Conservation (phyloP, 192 early-diverging fungal genomes). For the Linnemannia elongata region DNA sequence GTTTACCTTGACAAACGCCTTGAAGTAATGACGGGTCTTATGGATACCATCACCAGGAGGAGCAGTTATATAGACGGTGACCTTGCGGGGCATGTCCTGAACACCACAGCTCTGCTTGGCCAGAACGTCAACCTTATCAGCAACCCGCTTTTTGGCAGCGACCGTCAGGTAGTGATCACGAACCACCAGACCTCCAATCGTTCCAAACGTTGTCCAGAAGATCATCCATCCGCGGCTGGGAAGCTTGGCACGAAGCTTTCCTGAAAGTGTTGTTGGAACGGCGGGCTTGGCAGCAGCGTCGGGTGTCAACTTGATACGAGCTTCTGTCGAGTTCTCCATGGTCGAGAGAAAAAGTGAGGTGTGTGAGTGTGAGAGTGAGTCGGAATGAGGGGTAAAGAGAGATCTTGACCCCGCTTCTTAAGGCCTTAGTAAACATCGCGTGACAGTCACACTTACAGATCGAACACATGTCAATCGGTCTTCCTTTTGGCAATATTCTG, state of each 20-base stretch:
- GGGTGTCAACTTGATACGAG: slow-evolving; percentile 9
- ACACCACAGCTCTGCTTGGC: slow-evolving; percentile 49
- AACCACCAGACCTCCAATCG: slow-evolving; percentile 42
- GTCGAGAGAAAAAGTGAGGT: neutral
- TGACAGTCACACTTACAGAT: neutral
- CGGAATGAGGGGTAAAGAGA: neutral
- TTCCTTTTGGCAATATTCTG: neutral
- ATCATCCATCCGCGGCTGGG: slow-evolving; percentile 56
- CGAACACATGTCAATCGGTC: slow-evolving; percentile 1
- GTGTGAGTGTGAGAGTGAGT: neutral
- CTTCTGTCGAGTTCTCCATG: slow-evolving; percentile 19
- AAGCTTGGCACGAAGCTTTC: slow-evolving; percentile 53
- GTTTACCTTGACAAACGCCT: slow-evolving; percentile 58
- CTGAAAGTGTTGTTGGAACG: slow-evolving; percentile 36
- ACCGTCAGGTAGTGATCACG: slow-evolving; percentile 58
- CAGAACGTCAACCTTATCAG: slow-evolving; percentile 54
- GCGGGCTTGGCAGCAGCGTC: slow-evolving; percentile 17
- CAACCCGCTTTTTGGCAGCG: slow-evolving; percentile 43
- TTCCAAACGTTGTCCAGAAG: slow-evolving; percentile 49
- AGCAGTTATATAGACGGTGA: slow-evolving; percentile 57
- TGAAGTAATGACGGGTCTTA: slow-evolving; percentile 61
- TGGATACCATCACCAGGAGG: slow-evolving; percentile 59
- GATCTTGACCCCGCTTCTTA: neutral
- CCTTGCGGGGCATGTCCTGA: slow-evolving; percentile 61
- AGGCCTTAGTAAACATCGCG: neutral